phyloP scores from a whole-genome alignment of 2,329 filamentous ascomycete species.

The Aspergillus pseudoterreus region DNA sequence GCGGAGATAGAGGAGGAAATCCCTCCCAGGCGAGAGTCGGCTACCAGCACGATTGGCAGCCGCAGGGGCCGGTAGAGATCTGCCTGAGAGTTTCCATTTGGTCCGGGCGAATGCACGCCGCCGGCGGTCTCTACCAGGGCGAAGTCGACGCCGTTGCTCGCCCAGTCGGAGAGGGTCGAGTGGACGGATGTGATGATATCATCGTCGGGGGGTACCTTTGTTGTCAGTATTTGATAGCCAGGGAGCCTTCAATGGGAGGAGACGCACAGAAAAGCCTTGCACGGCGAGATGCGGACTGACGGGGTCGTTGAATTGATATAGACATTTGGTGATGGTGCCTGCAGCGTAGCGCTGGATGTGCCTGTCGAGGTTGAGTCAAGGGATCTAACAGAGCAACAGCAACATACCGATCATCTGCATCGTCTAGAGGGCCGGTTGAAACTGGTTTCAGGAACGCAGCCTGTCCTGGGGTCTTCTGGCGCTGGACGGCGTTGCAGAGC shows the following conservation, averaged over 20 bases:
- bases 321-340: constrained; percentile 54
- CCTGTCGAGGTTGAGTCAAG: constrained; percentile 22
- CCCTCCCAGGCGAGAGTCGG: constrained; percentile 71
- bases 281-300: constrained; percentile 77
- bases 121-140: constrained; percentile 77
- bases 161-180: constrained; percentile 36
- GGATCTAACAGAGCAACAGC: not conserved
- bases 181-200: constrained; percentile 50
- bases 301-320: constrained; percentile 70
- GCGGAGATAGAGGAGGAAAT: constrained; percentile 78
- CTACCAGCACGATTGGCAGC: constrained; percentile 70
- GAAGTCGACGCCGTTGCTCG: constrained; percentile 47
- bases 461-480: constrained; percentile 38
- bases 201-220: constrained; percentile 49
- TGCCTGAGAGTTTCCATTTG: constrained; percentile 71
- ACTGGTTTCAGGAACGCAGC: constrained; percentile 75
- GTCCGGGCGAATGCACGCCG: constrained; percentile 74
- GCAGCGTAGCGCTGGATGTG: constrained; percentile 61
- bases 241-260: not conserved
- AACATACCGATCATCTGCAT: constrained; percentile 65
- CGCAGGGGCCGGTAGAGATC: constrained; percentile 73
- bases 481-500: constrained; percentile 60
- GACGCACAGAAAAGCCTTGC: constrained; percentile 9
- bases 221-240: constrained; percentile 2
- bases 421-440: constrained; percentile 66